A percentile compares a stretch with the other conserved stretches of the same genome.
Conservation (phyloP, 2,329 filamentous ascomycete genomes). For the Epichloe scottii region DNA sequence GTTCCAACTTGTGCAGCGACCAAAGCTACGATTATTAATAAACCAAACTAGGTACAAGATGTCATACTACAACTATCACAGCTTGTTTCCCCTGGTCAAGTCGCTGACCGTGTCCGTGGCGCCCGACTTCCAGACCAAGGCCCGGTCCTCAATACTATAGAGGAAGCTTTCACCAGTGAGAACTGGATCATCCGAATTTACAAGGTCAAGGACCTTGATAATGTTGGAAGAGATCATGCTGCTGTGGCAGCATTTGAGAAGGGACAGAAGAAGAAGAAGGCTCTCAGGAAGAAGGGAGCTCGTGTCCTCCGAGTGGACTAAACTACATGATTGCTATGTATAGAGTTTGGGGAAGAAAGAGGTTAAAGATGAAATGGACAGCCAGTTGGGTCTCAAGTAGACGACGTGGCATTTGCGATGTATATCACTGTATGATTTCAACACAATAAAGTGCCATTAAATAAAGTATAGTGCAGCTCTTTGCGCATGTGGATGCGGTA, state of each 20-base stretch:
- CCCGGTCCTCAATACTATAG: constrained; percentile 74
- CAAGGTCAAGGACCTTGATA: constrained; percentile 98
- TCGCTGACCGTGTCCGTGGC: constrained; percentile 77
- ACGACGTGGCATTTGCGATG: constrained; percentile 16
- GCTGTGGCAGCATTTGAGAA: constrained; percentile 57
- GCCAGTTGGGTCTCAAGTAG: background rate
- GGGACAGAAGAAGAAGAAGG: constrained; percentile 75
- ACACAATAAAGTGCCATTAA: constrained; percentile 3
- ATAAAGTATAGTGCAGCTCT: background rate
- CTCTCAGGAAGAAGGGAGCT: constrained; percentile 57
- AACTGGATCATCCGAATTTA: constrained; percentile 99
- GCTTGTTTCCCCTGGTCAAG: constrained; percentile 88
- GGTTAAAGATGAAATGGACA: constrained; percentile 10
- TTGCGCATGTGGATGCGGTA: background rate
- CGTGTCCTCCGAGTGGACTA: constrained; percentile 63
- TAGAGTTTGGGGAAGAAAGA: constrained; percentile 7
- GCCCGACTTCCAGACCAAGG: constrained; percentile 69
- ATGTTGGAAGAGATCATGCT: constrained; percentile 79
- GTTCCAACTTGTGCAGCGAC: constrained; percentile 21
- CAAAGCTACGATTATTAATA: background rate
- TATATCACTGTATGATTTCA: constrained; percentile 26
- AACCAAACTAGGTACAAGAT: constrained; percentile 81
- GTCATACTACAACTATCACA: constrained; percentile 97
- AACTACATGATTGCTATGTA: constrained; percentile 4
- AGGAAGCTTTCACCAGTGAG: constrained; percentile 97